phyloP scores from a whole-genome alignment of 352 stramenopile genomes.

The Plasmopara halstedii region DNA sequence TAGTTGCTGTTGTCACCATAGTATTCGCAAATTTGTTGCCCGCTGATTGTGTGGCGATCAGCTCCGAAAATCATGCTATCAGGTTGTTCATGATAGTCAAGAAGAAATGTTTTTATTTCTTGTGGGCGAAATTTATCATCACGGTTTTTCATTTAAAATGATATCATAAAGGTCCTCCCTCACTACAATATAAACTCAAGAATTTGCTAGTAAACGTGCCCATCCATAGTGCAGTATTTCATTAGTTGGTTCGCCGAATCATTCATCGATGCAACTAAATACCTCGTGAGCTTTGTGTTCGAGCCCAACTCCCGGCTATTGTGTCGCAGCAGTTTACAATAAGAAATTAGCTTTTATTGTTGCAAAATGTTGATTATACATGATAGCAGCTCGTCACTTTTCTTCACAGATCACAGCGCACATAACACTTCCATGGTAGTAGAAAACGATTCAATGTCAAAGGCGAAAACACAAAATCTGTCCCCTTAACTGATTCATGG shows the following conservation, averaged over 20 bases:
- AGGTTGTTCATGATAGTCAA: constrained; percentile 41
- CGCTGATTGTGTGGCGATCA: constrained; percentile 33
- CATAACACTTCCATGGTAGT: too few relatives aligned
- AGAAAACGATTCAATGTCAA: too few relatives aligned
- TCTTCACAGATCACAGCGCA: too few relatives aligned
- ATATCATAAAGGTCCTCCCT: constrained; percentile 86
- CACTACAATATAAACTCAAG: constrained; percentile 74
- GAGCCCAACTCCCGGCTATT: too few relatives aligned
- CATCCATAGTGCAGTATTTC: constrained; percentile 27
- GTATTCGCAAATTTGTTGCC: constrained; percentile 87
- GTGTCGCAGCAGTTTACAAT: too few relatives aligned
- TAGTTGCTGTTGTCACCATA: constrained; percentile 94
- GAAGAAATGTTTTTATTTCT: constrained; percentile 46
- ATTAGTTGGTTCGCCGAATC: too few relatives aligned
- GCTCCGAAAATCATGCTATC: constrained; percentile 51
- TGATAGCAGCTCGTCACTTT: too few relatives aligned
- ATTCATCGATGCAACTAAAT: constrained; percentile 26
- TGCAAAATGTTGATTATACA: too few relatives aligned
- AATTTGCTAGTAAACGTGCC: constrained; percentile 58
- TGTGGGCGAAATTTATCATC: constrained; percentile 21
- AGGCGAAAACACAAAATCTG: too few relatives aligned
- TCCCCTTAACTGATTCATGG: too few relatives aligned
- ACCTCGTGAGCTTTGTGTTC: too few relatives aligned
- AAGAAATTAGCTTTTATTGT: too few relatives aligned
- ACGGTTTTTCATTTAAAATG: constrained; percentile 73